Base-by-base conservation (phyloP, 495 filamentous ascomycete genomes). In the Neurospora sp. region DNA sequence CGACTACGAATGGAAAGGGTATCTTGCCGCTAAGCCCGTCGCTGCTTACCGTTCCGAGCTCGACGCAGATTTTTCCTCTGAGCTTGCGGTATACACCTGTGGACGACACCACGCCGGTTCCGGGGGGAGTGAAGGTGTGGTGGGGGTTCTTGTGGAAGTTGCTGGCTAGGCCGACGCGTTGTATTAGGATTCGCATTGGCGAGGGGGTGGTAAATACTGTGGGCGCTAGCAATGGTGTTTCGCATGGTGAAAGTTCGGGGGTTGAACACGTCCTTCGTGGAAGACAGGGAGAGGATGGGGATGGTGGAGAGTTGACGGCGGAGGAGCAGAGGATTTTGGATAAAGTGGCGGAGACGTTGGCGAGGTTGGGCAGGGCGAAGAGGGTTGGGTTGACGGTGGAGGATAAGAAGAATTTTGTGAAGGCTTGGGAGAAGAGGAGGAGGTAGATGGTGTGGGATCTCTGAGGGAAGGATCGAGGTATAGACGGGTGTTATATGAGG, bases 81-180 rank as follows among this genome's bases (percentile, higher is more conserved):
- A 96, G 89, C 78, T 82, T 99, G 72, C 88, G 94, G 9, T 98
- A 98, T 78, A 92, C 93, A 0, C 91, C 93, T 0, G 85, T 90
- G 8, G 96, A 99, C 77, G 88, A 98, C 59, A 94, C 94, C 20
- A 98, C 96, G 2, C 96, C 96, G 0, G 80, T 98, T 0, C 96
- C 96, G 0, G 89, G 89, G 0, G 27, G 53, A 0, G 5, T 4
- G 11, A 12, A 16, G 6, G 82, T 82, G 9, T 93, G 91, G 78
- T 35, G 86, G 4, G 81, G 82, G 9, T 96, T 97, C 76, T 77
- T 97, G 8, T 99, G 94, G 93, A 92, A 88, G 39, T 83, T 98
- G 48, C 87, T 96, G n/a, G 91, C 91, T 72, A 86, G 88, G 48
- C 93, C 92, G 5, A 97, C 93, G 40, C 95, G 98, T 77, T 94